These are phyloP conservation scores for Aspergillus carbonarius DNA, from an alignment of 2,329 filamentous ascomycete species.

Conservation along the genomic window DNA sequence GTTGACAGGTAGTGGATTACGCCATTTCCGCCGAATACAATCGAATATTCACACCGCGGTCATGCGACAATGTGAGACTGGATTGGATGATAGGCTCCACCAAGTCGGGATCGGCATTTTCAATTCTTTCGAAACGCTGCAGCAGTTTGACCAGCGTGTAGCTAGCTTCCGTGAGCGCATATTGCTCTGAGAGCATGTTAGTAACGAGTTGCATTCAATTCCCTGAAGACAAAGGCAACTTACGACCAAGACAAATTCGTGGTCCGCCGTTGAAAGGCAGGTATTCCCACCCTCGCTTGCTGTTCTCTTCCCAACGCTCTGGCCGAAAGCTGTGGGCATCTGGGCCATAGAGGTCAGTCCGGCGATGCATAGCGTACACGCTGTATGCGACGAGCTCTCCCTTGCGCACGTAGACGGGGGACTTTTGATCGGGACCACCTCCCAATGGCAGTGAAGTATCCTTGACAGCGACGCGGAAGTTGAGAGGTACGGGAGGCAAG, in stretches of 20 bases:
- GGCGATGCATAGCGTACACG: slow-evolving; percentile 71
- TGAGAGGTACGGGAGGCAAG: slow-evolving; percentile 48
- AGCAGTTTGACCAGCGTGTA: slow-evolving; percentile 40
- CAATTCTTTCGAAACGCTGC: slow-evolving; percentile 38
- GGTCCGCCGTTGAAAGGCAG: slow-evolving; percentile 42
- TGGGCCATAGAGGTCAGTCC: slow-evolving; percentile 48
- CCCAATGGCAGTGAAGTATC: slow-evolving; percentile 49
- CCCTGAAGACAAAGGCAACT: slow-evolving; percentile 14
- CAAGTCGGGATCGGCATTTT: slow-evolving; percentile 34
- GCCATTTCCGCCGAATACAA: slow-evolving; percentile 19
- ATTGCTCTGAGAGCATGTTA: slow-evolving; percentile 35
- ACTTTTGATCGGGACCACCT: slow-evolving; percentile 59
- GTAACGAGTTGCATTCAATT: background rate
- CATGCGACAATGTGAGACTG: slow-evolving; percentile 34
- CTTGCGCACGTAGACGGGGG: slow-evolving; percentile 65
- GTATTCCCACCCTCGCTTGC: slow-evolving; percentile 37
- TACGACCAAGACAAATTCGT: slow-evolving; percentile 42
- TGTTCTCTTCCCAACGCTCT: slow-evolving; percentile 50
- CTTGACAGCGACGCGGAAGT: slow-evolving; percentile 42
- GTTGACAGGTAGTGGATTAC: background rate
- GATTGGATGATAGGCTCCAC: slow-evolving; percentile 31
- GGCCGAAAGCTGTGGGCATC: slow-evolving; percentile 50
- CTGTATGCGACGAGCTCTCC: slow-evolving; percentile 66
- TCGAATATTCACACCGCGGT: slow-evolving; percentile 29
- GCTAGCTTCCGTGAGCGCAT: slow-evolving; percentile 44